phyloP scores from a whole-genome alignment of 2,329 filamentous ascomycete species.

The Pseudofabraea citricarpa region DNA sequence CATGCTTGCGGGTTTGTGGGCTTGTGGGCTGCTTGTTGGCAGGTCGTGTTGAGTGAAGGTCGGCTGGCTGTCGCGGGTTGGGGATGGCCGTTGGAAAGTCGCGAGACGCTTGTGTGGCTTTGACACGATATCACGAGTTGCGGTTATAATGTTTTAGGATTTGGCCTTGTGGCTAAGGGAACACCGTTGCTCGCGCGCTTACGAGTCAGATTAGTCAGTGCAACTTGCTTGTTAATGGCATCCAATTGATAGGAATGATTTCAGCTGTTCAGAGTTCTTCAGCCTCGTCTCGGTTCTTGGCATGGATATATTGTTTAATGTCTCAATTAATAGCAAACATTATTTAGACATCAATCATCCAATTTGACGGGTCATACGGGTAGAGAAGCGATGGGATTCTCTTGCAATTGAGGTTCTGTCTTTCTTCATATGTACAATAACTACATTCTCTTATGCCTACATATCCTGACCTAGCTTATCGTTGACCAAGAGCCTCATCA shows the following conservation, averaged over 20 bases:
- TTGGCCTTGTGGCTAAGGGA: too few species aligned
- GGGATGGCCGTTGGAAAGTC: neutral
- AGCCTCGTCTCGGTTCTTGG: neutral
- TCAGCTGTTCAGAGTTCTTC: neutral
- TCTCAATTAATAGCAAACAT: too few species aligned
- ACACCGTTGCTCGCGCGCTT: too few species aligned
- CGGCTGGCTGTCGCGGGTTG: neutral
- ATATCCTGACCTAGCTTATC: constrained; percentile 33
- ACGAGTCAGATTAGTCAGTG: too few species aligned
- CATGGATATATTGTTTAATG: too few species aligned
- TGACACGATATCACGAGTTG: neutral
- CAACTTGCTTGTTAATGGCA: too few species aligned
- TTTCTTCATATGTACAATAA: neutral
- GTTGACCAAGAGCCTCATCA: constrained; percentile 53
- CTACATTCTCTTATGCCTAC: constrained; percentile 4
- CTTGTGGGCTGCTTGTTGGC: constrained; percentile 4
- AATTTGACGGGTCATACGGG: too few species aligned
- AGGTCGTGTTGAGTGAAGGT: constrained; percentile 2
- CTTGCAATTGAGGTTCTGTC: too few species aligned
- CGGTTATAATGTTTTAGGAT: too few species aligned
- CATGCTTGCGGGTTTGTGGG: constrained; percentile 45
- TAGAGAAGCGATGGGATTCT: too few species aligned
- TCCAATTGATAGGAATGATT: too few species aligned
- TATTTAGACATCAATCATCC: too few species aligned
- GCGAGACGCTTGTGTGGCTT: neutral